These are phyloP conservation scores for Claviceps digitariae DNA, from an alignment of 2,329 filamentous ascomycete species.

Conservation along the genomic window DNA sequence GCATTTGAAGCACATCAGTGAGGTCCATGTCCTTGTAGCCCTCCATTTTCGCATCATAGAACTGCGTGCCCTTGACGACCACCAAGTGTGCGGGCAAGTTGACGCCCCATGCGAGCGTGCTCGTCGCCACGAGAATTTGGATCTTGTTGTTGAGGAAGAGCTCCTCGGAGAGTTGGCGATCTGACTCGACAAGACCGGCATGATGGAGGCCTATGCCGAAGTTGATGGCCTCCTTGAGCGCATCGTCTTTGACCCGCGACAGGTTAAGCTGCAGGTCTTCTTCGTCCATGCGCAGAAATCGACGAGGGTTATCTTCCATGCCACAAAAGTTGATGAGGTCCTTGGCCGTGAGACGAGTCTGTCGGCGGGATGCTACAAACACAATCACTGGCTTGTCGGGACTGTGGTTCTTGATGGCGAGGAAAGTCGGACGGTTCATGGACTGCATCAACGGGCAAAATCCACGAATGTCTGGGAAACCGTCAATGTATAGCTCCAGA, in stretches of 20 bases:
- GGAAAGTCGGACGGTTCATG: conserved; percentile 94
- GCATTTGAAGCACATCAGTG: conserved; percentile 95
- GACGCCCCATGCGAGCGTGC: conserved; percentile 94
- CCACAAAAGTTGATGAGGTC: conserved; percentile 96
- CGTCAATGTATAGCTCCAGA: conserved; percentile 91
- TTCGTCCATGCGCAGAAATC: conserved; percentile 88
- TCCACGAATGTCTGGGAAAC: conserved; percentile 85
- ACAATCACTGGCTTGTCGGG: conserved; percentile 96
- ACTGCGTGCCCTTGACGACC: conserved; percentile 96
- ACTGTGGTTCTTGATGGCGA: conserved; percentile 93
- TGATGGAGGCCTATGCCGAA: conserved; percentile 97
- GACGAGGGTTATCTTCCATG: conserved; percentile 93
- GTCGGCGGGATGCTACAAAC: conserved; percentile 87
- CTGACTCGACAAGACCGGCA: conserved; percentile 88
- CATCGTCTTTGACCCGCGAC: conserved; percentile 82
- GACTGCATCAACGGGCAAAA: conserved; percentile 98
- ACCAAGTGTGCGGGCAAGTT: conserved; percentile 94
- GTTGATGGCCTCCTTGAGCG: conserved; percentile 81
- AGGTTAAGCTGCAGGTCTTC: conserved; percentile 84
- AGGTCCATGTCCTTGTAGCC: conserved; percentile 98
- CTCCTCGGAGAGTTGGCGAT: conserved; percentile 83
- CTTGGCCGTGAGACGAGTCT: conserved; percentile 88
- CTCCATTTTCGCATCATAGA: conserved; percentile 94
- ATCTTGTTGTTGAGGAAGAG: conserved; percentile 97
- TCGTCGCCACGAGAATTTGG: conserved; percentile 89